Evolutionary conservation across 169 alveolate genomes (phyloP).

Genomic region (Cystoisospora suis): DNA sequence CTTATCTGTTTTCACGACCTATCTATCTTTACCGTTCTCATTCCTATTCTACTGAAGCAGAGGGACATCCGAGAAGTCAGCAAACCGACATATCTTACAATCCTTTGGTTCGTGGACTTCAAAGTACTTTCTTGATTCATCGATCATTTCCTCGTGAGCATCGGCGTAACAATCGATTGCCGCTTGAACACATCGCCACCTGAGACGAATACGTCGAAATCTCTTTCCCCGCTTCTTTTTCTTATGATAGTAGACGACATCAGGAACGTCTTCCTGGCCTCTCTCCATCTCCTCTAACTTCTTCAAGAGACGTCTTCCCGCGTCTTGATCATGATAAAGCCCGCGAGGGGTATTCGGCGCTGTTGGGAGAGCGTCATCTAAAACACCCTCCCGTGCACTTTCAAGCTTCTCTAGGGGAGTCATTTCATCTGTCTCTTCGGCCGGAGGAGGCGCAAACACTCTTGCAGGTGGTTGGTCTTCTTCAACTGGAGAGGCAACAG

Average conservation of each 20-base stretch:
- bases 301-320: neutral
- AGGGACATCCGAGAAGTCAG: neutral
- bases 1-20: too few species aligned
- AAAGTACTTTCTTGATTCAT: neutral
- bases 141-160: neutral
- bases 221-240: neutral
- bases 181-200: neutral
- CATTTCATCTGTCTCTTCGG: neutral
- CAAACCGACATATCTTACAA: neutral
- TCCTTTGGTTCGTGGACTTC: neutral
- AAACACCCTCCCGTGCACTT: neutral
- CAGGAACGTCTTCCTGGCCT: neutral
- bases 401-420: conserved; percentile 5
- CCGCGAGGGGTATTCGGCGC: conserved; percentile 1
- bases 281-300: neutral
- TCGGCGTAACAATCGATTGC: conserved; percentile 28
- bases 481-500: neutral
- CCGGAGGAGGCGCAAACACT: neutral
- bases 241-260: neutral
- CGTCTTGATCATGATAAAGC: neutral
- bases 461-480: neutral
- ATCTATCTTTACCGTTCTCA: neutral
- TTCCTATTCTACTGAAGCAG: neutral
- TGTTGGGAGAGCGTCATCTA: neutral
- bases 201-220: neutral